phyloP scores from a whole-genome alignment of 805 yeast genomes.

The Cyberlindnera mississippiensis region DNA sequence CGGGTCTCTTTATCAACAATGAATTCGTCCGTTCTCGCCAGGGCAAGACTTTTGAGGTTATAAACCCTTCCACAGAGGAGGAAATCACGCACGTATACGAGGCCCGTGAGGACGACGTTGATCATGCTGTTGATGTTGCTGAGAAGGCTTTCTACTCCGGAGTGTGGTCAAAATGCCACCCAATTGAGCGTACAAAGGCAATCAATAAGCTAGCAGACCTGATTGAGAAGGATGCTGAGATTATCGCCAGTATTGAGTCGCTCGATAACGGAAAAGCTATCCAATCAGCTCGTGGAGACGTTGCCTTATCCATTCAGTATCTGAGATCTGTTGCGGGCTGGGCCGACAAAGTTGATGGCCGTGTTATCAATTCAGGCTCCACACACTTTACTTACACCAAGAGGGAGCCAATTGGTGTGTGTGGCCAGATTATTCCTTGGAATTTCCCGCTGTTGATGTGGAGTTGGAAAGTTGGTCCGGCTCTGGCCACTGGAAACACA shows the following conservation, averaged over 20 bases:
- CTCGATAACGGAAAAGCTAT: constrained; percentile 88
- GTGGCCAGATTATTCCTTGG: constrained; percentile 91
- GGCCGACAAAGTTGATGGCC: constrained; percentile 67
- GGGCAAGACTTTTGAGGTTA: constrained; percentile 57
- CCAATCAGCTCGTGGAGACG: constrained; percentile 70
- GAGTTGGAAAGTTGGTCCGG: constrained; percentile 86
- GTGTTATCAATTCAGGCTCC: constrained; percentile 55
- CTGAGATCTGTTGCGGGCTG: constrained; percentile 83
- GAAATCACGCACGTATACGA: constrained; percentile 65
- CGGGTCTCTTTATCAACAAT: constrained; percentile 78
- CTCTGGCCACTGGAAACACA: constrained; percentile 81
- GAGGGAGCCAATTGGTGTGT: constrained; percentile 84
- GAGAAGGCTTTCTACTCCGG: constrained; percentile 64
- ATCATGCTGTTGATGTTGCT: constrained; percentile 84
- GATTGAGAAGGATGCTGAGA: constrained; percentile 68
- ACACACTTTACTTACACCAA: constrained; percentile 61
- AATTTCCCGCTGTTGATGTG: constrained; percentile 87
- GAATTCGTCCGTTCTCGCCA: constrained; percentile 62
- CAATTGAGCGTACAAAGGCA: constrained; percentile 54
- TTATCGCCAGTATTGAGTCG: constrained; percentile 79
- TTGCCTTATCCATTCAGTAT: constrained; percentile 63
- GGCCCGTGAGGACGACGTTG: constrained; percentile 74
- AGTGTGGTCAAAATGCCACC: constrained; percentile 75
- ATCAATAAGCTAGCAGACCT: constrained; percentile 73
- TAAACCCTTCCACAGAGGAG: constrained; percentile 74